Evolutionary conservation across 2,329 filamentous ascomycete genomes (phyloP), one percentile per base, ranked within the genome.

Genomic region (Aaosphaeria pasadenensis): DNA sequence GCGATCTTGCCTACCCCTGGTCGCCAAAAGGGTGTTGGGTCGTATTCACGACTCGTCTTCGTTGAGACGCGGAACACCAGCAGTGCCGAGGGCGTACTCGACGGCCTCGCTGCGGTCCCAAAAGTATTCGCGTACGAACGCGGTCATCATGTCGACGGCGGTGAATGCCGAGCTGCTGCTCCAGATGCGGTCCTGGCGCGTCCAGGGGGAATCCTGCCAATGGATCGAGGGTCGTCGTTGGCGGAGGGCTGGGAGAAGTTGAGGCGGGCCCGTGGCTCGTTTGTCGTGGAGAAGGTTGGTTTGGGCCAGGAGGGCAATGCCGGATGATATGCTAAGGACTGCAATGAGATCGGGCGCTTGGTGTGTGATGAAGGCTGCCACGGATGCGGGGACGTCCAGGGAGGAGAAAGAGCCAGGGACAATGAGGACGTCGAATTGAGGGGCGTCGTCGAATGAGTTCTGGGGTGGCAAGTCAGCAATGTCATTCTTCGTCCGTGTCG

Each of bases 91-190:
- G 4, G 55, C 65, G 46, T 51, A 66, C 30, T 67, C 62, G 3
- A 67, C 58, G 1, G 60, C 62, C 39, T 64, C 61, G 2, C 46
- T 55, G 11, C 67, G 58, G 45, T 70, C 67, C 67, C 67, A 70
- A 45, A 67, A 69, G 47, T 66, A 69, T 50, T 70, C 63, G 24
- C 64, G 58, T 60, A 69, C 64, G 58, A 59, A 70, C 1, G 60
- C 54, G 0, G 61, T 52, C 6, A 65, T 52, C 65, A 69, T 68
- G 11, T 69, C 61, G 7, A 68, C 59, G 1, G 59, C 64, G 1
- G 62, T 58, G 9, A 67, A 44, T 1, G 64, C 57, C 1, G 62
- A 63, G 17, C 58, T 62, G 44, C 65, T 66, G 38, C 55, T 67
- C 66, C 65, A 69, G n/a, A 69, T 45, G 7, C 60, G 58, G 4